Evolutionary conservation across 1,139 yeast genomes (phyloP).

Genomic region (Pneumocystis jirovecii): DNA sequence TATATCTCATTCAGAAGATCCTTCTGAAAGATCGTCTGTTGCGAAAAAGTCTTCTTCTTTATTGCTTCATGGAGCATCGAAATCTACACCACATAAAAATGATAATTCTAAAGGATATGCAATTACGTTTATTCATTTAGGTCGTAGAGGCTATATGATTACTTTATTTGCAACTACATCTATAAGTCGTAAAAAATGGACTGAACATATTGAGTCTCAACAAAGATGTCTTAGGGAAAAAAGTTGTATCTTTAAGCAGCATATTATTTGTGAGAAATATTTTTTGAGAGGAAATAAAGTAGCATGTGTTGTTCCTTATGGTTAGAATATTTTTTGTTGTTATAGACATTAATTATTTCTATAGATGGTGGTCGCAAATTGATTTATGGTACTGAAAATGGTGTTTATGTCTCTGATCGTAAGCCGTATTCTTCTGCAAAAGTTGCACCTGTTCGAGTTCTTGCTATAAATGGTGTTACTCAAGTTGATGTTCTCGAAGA

Average conservation of each 20-base stretch:
- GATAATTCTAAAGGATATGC: slow-evolving; percentile 25
- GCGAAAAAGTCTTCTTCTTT: slow-evolving; percentile 30
- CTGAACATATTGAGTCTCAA: slow-evolving; percentile 66
- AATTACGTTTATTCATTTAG: slow-evolving; percentile 38
- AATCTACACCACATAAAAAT: slow-evolving; percentile 13
- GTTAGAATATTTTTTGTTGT: background rate
- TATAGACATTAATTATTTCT: background rate
- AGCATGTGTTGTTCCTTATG: slow-evolving; percentile 69
- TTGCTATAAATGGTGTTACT: slow-evolving; percentile 61
- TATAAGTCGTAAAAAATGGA: slow-evolving; percentile 63
- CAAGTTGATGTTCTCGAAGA: slow-evolving; percentile 89
- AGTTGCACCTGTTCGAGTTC: slow-evolving; percentile 61
- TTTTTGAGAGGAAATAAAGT: slow-evolving; percentile 63
- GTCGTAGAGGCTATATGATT: slow-evolving; percentile 51
- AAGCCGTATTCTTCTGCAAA: slow-evolving; percentile 33
- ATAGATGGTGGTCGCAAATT: slow-evolving; percentile 79
- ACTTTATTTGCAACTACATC: slow-evolving; percentile 51
- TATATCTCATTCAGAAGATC: slow-evolving; percentile 5
- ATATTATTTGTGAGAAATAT: slow-evolving; percentile 56
- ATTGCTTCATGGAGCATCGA: slow-evolving; percentile 23
- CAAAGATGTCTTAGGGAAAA: slow-evolving; percentile 56
- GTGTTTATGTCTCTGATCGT: slow-evolving; percentile 65
- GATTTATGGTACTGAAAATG: slow-evolving; percentile 81
- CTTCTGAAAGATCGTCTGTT: slow-evolving; percentile 23
- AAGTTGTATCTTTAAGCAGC: slow-evolving; percentile 66